These are phyloP conservation scores for Cicer arietinum DNA, from an alignment of 306 rosid species.

Conservation along the genomic window DNA sequence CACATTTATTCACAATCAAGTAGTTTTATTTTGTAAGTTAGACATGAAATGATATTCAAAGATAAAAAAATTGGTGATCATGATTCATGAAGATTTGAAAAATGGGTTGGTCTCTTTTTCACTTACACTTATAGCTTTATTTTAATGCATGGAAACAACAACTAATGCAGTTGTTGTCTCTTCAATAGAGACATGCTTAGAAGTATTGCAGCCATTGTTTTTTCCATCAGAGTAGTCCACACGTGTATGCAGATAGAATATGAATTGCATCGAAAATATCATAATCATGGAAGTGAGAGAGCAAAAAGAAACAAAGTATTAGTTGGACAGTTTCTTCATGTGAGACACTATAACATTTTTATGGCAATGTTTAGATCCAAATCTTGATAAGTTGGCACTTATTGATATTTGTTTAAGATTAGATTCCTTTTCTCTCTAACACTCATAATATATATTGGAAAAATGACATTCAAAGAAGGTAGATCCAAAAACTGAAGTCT, in stretches of 20 bases:
- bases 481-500: constrained; percentile 24
- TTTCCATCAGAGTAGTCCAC: background rate
- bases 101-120: background rate
- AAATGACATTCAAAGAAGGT: constrained; percentile 6
- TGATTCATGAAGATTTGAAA: background rate
- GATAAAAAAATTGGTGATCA: background rate
- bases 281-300: constrained; percentile 32
- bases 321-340: constrained; percentile 35
- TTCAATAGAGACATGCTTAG: constrained; percentile 24
- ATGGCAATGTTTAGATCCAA: constrained; percentile 42
- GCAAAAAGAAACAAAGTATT: constrained; percentile 14
- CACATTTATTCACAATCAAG: background rate
- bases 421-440: constrained; percentile 42
- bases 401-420: constrained; percentile 6
- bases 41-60: background rate
- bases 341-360: constrained; percentile 34
- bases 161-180: background rate
- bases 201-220: constrained; percentile 21
- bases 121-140: constrained; percentile 15
- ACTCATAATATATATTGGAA: constrained; percentile 26
- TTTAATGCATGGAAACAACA: background rate
- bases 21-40: background rate
- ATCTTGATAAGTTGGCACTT: constrained; percentile 32
- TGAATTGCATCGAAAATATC: constrained; percentile 12
- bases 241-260: constrained; percentile 14